A percentile compares a stretch with the other conserved stretches of the same genome.
Conservation (phyloP, 2,329 filamentous ascomycete genomes). For the Colletotrichum sp. region DNA sequence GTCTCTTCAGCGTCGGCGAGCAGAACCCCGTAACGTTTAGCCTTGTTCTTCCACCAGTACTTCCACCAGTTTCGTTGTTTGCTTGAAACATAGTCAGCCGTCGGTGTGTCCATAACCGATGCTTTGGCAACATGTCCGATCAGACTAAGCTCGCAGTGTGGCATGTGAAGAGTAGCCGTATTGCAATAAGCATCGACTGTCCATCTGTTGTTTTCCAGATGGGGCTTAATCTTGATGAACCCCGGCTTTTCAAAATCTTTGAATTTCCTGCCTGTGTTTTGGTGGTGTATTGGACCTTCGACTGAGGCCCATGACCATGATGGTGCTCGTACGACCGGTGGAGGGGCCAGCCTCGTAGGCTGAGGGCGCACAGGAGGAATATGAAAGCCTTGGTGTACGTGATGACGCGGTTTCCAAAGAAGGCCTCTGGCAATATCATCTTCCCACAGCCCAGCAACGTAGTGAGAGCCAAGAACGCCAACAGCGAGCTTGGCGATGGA, state of each 20-base stretch:
- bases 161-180: background rate
- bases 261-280: background rate
- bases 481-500: constrained; percentile 1
- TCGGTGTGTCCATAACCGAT: background rate
- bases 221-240: background rate
- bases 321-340: background rate
- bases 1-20: background rate
- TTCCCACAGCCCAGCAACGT: constrained; percentile 1
- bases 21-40: background rate
- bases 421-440: background rate
- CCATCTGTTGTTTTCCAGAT: background rate
- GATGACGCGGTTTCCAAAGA: background rate
- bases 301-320: constrained; percentile 11
- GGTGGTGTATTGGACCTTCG: background rate
- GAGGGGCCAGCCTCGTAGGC: background rate
- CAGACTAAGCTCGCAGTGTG: background rate
- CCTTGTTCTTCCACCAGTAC: background rate
- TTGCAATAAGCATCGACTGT: background rate
- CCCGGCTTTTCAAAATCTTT: background rate
- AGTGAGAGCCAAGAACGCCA: background rate
- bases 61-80: background rate
- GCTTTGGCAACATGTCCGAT: background rate
- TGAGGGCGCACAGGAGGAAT: background rate
- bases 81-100: background rate
- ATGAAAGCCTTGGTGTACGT: background rate